Percentiles rank a stretch among this genome's conserved stretches.
Evolutionary conservation across 345 rosid genomes (phyloP).

Genomic region (Eucalyptus globulus): DNA sequence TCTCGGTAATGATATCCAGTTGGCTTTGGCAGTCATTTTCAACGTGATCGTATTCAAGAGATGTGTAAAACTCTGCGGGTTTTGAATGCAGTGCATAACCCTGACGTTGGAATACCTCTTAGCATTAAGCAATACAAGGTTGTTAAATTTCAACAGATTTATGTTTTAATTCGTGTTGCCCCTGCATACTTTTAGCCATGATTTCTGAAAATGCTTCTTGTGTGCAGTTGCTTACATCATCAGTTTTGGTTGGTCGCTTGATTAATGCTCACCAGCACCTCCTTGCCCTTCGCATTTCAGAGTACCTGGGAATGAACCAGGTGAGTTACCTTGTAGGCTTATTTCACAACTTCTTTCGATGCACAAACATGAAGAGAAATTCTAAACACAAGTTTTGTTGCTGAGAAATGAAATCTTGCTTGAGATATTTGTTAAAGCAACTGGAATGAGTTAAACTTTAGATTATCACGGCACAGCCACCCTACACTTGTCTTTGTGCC

Average conservation of each 20-base stretch:
- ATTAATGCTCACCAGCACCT: slow-evolving; percentile 83
- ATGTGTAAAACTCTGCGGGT: slow-evolving; percentile 88
- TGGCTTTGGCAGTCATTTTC: slow-evolving; percentile 79
- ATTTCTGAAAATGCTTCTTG: slow-evolving; percentile 8
- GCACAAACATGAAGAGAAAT: background rate
- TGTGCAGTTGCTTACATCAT: slow-evolving; percentile 67
- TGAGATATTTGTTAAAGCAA: background rate
- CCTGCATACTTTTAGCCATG: background rate
- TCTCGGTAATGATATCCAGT: slow-evolving; percentile 45
- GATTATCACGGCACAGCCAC: background rate
- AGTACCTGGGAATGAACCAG: slow-evolving; percentile 86
- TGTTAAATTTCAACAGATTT: background rate
- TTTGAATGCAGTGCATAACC: slow-evolving; percentile 72
- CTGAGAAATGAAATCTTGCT: background rate
- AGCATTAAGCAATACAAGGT: slow-evolving; percentile 95
- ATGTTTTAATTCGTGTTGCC: background rate
- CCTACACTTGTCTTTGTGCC: background rate
- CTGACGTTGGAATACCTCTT: slow-evolving; percentile 83
- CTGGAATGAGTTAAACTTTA: background rate
- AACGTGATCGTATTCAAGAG: slow-evolving; percentile 85
- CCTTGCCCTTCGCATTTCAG: slow-evolving; percentile 80
- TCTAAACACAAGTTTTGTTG: background rate
- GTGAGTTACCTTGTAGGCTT: slow-evolving; percentile 19
- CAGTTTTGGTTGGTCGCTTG: slow-evolving; percentile 82
- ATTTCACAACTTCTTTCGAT: background rate